Evolutionary conservation across 2,329 filamentous ascomycete genomes (phyloP).

Genomic region (Hypomyces perniciosus): DNA sequence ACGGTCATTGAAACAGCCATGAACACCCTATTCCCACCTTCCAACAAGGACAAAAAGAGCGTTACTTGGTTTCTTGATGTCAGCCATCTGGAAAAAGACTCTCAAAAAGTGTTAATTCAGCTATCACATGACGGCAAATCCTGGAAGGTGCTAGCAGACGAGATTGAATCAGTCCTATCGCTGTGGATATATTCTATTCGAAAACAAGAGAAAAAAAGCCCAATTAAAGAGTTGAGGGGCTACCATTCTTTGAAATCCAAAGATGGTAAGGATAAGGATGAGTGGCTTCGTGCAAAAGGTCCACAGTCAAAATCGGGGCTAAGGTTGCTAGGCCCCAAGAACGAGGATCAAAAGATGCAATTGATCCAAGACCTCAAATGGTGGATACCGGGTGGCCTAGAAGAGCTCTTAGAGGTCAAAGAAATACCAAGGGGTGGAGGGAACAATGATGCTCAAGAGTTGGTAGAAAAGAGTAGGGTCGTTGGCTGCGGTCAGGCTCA

Average conservation of each 20-base stretch:
- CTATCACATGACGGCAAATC: neutral
- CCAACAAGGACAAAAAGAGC: no score
- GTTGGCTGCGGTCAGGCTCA: no score
- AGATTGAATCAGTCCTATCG: constrained; percentile 25
- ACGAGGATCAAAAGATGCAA: neutral
- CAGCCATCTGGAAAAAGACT: neutral
- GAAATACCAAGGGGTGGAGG: no score
- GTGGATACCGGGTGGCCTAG: constrained; percentile 1
- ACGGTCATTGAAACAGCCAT: constrained; percentile 16
- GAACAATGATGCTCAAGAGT: neutral
- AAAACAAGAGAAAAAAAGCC: constrained; percentile 4
- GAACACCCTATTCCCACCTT: neutral
- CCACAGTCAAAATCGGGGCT: neutral
- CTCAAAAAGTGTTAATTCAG: constrained; percentile 2
- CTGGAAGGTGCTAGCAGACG: constrained; percentile 18
- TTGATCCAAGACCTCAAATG: neutral
- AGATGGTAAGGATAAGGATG: constrained; percentile 5
- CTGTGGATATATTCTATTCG: constrained; percentile 23
- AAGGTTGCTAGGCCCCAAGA: neutral
- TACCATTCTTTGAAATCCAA: no score
- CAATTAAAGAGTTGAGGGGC: neutral
- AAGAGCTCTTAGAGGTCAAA: neutral
- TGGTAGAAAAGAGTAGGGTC: neutral
- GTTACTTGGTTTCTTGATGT: neutral
- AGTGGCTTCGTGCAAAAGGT: constrained; percentile 13